phyloP scores from a whole-genome alignment of 495 filamentous ascomycete species.

The Penicillium canescens region DNA sequence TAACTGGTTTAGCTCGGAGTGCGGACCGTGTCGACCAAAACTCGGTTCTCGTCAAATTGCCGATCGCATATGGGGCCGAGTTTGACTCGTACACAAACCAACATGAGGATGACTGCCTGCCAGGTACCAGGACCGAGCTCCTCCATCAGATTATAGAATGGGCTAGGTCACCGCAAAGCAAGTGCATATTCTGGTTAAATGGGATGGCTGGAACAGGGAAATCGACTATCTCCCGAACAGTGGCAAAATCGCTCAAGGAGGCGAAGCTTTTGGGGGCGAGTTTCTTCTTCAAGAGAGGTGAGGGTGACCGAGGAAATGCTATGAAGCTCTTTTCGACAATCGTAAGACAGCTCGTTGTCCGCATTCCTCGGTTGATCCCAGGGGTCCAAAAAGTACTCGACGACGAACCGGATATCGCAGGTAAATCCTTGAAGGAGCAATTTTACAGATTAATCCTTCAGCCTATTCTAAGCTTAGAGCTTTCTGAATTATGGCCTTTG shows the following conservation, averaged over 20 bases:
- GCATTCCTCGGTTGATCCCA: not conserved
- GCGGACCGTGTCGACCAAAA: not conserved
- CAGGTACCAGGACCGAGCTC: not conserved
- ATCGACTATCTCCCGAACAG: conserved; percentile 32
- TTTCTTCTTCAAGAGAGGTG: no score
- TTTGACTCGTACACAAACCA: not conserved
- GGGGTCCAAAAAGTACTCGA: not conserved
- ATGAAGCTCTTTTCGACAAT: not conserved
- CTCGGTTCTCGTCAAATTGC: not conserved
- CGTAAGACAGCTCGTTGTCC: not conserved
- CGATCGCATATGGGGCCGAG: no score
- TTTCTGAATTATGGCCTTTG: no score
- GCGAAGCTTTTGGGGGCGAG: conserved; percentile 22
- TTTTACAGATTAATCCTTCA: conserved; percentile 47
- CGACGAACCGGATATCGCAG: conserved; percentile 14
- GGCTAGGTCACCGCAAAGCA: not conserved
- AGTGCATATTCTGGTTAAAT: conserved; percentile 39
- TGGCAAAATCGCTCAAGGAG: conserved; percentile 10
- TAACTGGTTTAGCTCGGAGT: conserved; percentile 7
- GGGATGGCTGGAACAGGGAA: conserved; percentile 43
- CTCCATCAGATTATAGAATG: not conserved
- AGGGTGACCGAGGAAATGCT: not conserved
- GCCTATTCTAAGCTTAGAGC: conserved; percentile 23
- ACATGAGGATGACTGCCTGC: not conserved
- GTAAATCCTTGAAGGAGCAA: conserved; percentile 41